A percentile compares a stretch with the other conserved stretches of the same genome.
Evolutionary conservation across 331 rosid genomes (phyloP).

Genomic region (Spiraea crenata): DNA sequence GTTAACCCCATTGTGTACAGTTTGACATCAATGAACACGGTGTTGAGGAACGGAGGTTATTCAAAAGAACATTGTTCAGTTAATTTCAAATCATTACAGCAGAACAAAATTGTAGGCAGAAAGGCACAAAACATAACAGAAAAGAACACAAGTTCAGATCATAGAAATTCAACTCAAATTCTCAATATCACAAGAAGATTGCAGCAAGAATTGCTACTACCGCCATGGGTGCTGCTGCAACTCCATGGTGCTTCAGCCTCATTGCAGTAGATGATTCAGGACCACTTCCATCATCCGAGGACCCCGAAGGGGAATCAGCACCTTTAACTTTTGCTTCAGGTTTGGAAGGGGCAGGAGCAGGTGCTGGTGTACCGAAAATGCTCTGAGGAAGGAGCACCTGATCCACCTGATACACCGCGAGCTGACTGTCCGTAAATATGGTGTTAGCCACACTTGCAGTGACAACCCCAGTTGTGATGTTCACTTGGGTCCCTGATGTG

Average conservation of each 20-base stretch:
- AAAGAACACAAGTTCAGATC: background rate
- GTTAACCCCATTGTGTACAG: no score
- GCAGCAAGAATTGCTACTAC: conserved; percentile 11
- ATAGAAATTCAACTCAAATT: background rate
- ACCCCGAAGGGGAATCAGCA: conserved; percentile 50
- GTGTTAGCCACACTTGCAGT: conserved; percentile 65
- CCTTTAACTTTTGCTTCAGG: conserved; percentile 55
- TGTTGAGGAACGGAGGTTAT: background rate
- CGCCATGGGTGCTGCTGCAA: background rate
- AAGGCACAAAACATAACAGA: background rate
- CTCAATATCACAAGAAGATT: conserved; percentile 10
- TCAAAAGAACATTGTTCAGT: background rate
- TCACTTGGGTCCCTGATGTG: conserved; percentile 77
- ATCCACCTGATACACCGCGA: conserved; percentile 80
- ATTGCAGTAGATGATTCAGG: conserved; percentile 11
- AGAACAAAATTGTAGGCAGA: conserved; percentile 12
- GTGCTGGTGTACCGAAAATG: conserved; percentile 53
- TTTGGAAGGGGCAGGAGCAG: conserved; percentile 71
- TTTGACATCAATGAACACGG: background rate
- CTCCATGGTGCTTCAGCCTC: conserved; percentile 8
- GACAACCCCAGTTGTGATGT: conserved; percentile 76
- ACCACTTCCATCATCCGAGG: background rate
- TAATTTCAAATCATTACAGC: background rate
- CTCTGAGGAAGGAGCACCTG: conserved; percentile 72
- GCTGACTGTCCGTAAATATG: conserved; percentile 56